Evolutionary conservation across 2,329 filamentous ascomycete genomes (phyloP).

Genomic region (Diaporthe capsici): DNA sequence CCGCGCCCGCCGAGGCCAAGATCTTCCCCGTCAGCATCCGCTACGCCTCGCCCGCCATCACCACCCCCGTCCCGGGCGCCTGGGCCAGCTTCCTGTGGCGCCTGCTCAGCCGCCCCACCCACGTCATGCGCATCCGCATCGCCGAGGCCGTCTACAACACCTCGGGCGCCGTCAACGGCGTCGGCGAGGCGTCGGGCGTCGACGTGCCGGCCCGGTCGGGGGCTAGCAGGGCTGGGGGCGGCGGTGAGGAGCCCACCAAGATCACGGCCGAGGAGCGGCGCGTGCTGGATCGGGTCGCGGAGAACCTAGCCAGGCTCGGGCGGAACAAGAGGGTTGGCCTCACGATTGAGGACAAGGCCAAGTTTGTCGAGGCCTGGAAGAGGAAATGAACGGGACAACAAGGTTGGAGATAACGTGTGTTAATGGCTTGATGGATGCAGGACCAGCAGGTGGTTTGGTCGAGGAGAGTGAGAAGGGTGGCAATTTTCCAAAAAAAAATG

Average conservation of each 20-base stretch:
- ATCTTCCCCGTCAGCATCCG: conserved; percentile 93
- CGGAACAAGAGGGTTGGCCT: conserved; percentile 91
- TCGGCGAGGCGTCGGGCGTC: conserved; percentile 45
- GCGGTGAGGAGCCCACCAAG: conserved; percentile 46
- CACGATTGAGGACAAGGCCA: conserved; percentile 84
- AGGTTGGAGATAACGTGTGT: background rate
- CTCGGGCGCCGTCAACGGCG: conserved; percentile 55
- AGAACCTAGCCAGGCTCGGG: conserved; percentile 88
- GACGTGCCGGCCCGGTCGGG: conserved; percentile 46
- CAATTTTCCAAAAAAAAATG: conserved; percentile 9
- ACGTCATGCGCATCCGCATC: conserved; percentile 91
- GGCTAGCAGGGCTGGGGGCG: conserved; percentile 37
- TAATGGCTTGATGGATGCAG: background rate
- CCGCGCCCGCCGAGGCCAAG: conserved; percentile 75
- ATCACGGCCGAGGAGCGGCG: conserved; percentile 72
- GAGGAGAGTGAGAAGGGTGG: conserved; percentile 10
- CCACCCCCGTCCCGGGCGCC: conserved; percentile 85
- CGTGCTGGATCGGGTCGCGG: conserved; percentile 83
- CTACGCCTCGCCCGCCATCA: conserved; percentile 90
- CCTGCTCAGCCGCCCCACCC: conserved; percentile 85
- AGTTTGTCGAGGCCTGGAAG: conserved; percentile 80
- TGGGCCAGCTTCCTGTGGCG: conserved; percentile 87
- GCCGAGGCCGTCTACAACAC: conserved; percentile 79
- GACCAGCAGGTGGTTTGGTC: background rate
- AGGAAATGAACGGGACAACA: conserved; percentile 51